A percentile compares a stretch with the other conserved stretches of the same genome.
These are phyloP conservation scores for Cercospora sp. DNA, from an alignment of 2,329 filamentous ascomycete species.

Conservation along the genomic window DNA sequence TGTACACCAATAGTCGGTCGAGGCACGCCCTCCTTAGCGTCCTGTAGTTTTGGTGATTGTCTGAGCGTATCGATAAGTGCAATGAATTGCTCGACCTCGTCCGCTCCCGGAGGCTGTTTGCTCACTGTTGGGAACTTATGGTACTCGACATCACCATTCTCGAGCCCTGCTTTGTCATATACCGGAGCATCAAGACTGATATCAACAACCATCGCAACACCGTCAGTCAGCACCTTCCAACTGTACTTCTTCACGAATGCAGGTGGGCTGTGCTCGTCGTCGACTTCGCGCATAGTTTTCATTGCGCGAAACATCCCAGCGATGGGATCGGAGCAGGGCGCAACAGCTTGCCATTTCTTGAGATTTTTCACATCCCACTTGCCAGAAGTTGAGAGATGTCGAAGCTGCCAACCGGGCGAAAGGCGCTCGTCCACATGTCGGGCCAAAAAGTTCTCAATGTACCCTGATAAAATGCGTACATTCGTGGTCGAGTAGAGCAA, in stretches of 20 bases:
- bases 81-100: slow-evolving; percentile 63
- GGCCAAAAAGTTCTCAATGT: slow-evolving; percentile 80
- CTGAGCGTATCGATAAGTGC: slow-evolving; percentile 55
- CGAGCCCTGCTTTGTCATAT: slow-evolving; percentile 68
- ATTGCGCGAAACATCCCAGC: slow-evolving; percentile 80
- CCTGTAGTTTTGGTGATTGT: slow-evolving; percentile 39
- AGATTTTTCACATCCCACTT: slow-evolving; percentile 99
- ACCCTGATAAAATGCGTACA: slow-evolving; percentile 73
- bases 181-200: slow-evolving; percentile 89
- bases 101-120: slow-evolving; percentile 74
- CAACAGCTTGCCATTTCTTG: slow-evolving; percentile 74
- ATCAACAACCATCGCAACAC: slow-evolving; percentile 65
- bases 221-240: slow-evolving; percentile 53
- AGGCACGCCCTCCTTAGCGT: slow-evolving; percentile 38
- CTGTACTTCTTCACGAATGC: slow-evolving; percentile 70
- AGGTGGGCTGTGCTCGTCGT: slow-evolving; percentile 75
- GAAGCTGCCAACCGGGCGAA: slow-evolving; percentile 85
- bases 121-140: slow-evolving; percentile 90
- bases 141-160: slow-evolving; percentile 49
- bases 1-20: slow-evolving; percentile 70
- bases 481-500: slow-evolving; percentile 77
- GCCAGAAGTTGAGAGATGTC: slow-evolving; percentile 81
- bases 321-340: slow-evolving; percentile 56
- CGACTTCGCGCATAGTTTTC: slow-evolving; percentile 89
- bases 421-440: slow-evolving; percentile 74